Evolutionary conservation across 768 basidiomycete genomes (phyloP).

Genomic region (Sporobolomyces phaffii): DNA sequence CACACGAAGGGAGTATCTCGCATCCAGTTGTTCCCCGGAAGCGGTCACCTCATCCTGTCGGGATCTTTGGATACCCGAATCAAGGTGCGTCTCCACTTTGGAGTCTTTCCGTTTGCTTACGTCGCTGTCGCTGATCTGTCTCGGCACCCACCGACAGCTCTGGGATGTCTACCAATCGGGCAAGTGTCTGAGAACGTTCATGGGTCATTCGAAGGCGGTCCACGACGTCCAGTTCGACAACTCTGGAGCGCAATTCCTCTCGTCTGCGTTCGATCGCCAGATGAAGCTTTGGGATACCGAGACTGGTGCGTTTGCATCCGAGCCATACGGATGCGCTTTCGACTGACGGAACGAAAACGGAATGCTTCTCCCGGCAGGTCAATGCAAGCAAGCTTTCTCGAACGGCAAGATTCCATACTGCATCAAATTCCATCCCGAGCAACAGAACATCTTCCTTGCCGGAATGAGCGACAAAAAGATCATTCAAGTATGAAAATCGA

Average conservation of each 20-base stretch:
- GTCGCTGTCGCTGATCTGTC: too few species aligned
- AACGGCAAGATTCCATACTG: slow-evolving; percentile 98
- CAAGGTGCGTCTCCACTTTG: slow-evolving; percentile 56
- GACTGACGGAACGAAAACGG: too few species aligned
- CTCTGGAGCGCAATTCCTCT: slow-evolving; percentile 79
- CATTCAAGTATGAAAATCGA: slow-evolving; percentile 64
- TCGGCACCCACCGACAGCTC: slow-evolving; percentile 55
- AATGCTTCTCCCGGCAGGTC: slow-evolving; percentile 48
- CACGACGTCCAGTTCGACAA: slow-evolving; percentile 95
- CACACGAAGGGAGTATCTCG: slow-evolving; percentile 95
- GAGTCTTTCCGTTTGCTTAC: not conserved
- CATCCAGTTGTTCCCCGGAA: slow-evolving; percentile 83
- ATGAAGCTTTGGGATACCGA: slow-evolving; percentile 99
- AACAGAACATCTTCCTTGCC: slow-evolving; percentile 90
- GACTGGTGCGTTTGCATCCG: slow-evolving; percentile 56
- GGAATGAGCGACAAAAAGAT: slow-evolving; percentile 99
- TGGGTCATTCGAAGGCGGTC: slow-evolving; percentile 92
- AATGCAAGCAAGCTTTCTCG: slow-evolving; percentile 91
- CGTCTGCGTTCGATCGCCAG: slow-evolving; percentile 88
- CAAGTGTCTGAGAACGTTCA: slow-evolving; percentile 92
- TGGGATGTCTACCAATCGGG: slow-evolving; percentile 98
- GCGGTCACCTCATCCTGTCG: slow-evolving; percentile 85
- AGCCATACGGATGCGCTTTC: too few species aligned
- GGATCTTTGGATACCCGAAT: slow-evolving; percentile 98
- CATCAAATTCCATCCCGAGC: slow-evolving; percentile 91